phyloP scores from a whole-genome alignment of 257 asterid genomes.

The Ilex asprella region DNA sequence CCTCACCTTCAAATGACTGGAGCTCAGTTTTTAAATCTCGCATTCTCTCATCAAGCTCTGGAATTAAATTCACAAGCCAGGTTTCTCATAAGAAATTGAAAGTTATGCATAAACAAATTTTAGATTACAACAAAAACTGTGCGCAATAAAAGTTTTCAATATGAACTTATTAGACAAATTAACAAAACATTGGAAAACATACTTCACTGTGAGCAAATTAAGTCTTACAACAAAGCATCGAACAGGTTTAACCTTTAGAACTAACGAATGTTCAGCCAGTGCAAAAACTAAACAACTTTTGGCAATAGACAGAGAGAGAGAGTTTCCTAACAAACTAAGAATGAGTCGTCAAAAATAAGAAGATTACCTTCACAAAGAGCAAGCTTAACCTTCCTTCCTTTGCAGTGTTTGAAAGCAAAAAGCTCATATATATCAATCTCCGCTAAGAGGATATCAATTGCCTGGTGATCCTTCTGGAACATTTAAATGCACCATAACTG shows the following conservation, averaged over 20 bases:
- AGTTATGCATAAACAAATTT: slow-evolving; percentile 9
- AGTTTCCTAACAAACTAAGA: not conserved
- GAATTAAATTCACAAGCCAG: slow-evolving; percentile 9
- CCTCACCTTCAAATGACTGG: slow-evolving; percentile 73
- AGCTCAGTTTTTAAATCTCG: slow-evolving; percentile 85
- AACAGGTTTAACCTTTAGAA: too few species aligned
- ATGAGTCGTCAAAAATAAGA: slow-evolving; percentile 9
- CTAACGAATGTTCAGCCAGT: too few species aligned
- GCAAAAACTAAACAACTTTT: not conserved
- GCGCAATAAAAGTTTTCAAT: not conserved
- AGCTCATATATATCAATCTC: slow-evolving; percentile 98
- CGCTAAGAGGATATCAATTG: slow-evolving; percentile 90
- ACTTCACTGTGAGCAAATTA: too few species aligned
- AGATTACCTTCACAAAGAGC: slow-evolving; percentile 89
- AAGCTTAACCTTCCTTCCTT: slow-evolving; percentile 93
- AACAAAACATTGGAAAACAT: not conserved
- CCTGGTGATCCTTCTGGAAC: slow-evolving; percentile 81
- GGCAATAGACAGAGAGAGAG: not conserved
- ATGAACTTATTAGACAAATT: not conserved
- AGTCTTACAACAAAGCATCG: too few species aligned
- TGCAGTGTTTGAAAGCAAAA: slow-evolving; percentile 91
- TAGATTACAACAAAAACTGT: slow-evolving; percentile 1
- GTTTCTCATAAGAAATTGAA: slow-evolving; percentile 9
- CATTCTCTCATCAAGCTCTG: slow-evolving; percentile 99
- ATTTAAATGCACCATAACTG: slow-evolving; percentile 9